Conservation (phyloP, 768 basidiomycete genomes). For the Psilocybe tampanensis region DNA sequence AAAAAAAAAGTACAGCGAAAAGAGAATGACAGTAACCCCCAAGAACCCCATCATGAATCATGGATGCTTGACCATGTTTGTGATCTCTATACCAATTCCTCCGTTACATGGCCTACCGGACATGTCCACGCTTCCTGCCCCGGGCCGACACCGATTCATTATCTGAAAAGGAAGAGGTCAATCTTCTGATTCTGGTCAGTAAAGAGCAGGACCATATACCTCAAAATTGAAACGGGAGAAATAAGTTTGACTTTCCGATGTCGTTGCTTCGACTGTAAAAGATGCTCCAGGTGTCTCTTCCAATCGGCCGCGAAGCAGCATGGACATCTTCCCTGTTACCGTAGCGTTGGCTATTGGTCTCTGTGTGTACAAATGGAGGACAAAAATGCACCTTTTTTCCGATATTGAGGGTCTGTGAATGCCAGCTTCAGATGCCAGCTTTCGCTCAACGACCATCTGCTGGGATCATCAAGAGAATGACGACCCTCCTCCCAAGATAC, state of each 20-base stretch:
- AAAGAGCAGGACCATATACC: not conserved
- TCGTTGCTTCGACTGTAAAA: slow-evolving; percentile 7
- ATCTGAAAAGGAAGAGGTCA: not conserved
- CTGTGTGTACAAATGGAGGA: not conserved
- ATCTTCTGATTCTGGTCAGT: not conserved
- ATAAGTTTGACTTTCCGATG: not conserved
- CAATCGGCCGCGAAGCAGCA: not conserved
- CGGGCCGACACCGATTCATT: slow-evolving; percentile 7
- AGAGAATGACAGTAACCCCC: no score
- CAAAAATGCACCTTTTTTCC: slow-evolving; percentile 1
- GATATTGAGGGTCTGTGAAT: slow-evolving; percentile 5
- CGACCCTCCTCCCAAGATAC: slow-evolving; percentile 8
- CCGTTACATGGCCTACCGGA: not conserved
- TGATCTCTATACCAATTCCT: slow-evolving; percentile 13
- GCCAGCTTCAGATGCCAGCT: slow-evolving; percentile 11
- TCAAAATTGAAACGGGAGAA: slow-evolving; percentile 8
- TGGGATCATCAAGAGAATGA: slow-evolving; percentile 3
- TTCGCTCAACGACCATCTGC: slow-evolving; percentile 4
- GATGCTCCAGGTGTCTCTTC: not conserved
- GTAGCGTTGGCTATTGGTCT: not conserved
- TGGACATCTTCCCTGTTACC: slow-evolving; percentile 1
- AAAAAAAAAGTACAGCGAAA: no score
- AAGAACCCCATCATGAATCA: no score
- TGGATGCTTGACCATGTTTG: slow-evolving; percentile 10
- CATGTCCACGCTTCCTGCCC: slow-evolving; percentile 4